Base-by-base conservation (phyloP, 2,329 filamentous ascomycete species). In the Aspergillus spinulosporus region DNA sequence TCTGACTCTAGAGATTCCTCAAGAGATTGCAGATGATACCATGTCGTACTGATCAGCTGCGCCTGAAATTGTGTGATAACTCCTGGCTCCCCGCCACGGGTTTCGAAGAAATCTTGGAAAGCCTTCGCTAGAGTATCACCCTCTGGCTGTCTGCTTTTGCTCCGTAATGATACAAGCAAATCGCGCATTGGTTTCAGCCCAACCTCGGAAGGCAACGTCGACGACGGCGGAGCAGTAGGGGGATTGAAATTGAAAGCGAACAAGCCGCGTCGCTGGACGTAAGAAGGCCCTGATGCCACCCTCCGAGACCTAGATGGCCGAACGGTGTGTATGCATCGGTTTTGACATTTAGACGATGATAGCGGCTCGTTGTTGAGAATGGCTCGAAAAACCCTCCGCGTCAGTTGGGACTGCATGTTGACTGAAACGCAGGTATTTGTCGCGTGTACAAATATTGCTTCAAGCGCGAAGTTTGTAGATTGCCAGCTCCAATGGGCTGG, bases 121-220 rank as follows among this genome's bases (percentile, higher is more conserved):
- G 88, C 89, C 36, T 82, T 77, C 0, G 84, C 73, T 2, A 96
- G 76, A 34, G 89, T 84, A n/a, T 79, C 71, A 2, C 79, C 76
- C 0, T 83, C 72, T 12, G 90, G 91, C 7, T 84, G 82, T 34
- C 90, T 83, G 36, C 86, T 78, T 50, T 83, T 80, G 54, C 89
- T 82, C 50, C 82, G 79, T 62, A 87, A 76, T 58, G 84, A 82
- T 62, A 84, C 83, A 51, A 83, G 78, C 70, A 90, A 83, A 57
- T 89, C 82, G 65, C 89, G 82, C 76, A 96, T 84, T 12, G 82
- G 82, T 61, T 85, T 84, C 66, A 92, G 83, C 52, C 91, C 92
- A 0, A 66, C 65, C 49, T 74, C 72, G 3, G 71, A 71, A 84
- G 88, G 66, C 86, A 88, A 58, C 86, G 77, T 64, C 86, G 62